phyloP scores from a whole-genome alignment of 73 alveolate species.

The Tetrahymena thermophila region DNA sequence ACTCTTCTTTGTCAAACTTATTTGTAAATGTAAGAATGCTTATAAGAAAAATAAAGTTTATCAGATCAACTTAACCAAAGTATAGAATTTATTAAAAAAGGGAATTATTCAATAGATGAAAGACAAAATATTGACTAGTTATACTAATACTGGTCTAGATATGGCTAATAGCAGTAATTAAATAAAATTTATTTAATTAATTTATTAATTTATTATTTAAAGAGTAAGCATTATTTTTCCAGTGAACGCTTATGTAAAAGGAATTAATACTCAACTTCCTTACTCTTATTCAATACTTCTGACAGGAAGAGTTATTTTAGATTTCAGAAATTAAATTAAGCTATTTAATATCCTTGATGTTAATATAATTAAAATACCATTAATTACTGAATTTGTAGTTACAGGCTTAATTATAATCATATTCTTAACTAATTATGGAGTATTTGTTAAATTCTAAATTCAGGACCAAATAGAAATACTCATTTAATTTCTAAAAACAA shows the following conservation, averaged over 20 bases:
- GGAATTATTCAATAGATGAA: not conserved
- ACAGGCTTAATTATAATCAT: not conserved
- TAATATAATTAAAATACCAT: not conserved
- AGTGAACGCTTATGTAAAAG: not conserved
- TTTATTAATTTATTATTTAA: too few species aligned
- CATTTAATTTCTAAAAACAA: too few species aligned
- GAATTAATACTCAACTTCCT: not conserved
- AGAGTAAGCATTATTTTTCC: not conserved
- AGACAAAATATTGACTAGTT: too few species aligned
- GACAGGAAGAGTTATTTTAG: not conserved
- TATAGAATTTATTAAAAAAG: not conserved
- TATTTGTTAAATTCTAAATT: too few species aligned
- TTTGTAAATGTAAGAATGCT: not conserved
- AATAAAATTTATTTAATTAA: too few species aligned
- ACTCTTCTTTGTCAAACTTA: not conserved
- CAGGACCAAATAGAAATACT: not conserved
- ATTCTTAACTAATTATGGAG: not conserved
- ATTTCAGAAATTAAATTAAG: too few species aligned
- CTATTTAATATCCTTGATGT: not conserved
- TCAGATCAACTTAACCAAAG: not conserved
- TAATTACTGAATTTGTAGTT: not conserved
- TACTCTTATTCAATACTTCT: not conserved
- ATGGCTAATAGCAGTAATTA: not conserved
- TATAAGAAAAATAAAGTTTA: not conserved
- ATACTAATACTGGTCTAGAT: not conserved